These are phyloP conservation scores for Sutorius eximius DNA, from an alignment of 1,284 basidiomycete genomes.

Conservation along the genomic window DNA sequence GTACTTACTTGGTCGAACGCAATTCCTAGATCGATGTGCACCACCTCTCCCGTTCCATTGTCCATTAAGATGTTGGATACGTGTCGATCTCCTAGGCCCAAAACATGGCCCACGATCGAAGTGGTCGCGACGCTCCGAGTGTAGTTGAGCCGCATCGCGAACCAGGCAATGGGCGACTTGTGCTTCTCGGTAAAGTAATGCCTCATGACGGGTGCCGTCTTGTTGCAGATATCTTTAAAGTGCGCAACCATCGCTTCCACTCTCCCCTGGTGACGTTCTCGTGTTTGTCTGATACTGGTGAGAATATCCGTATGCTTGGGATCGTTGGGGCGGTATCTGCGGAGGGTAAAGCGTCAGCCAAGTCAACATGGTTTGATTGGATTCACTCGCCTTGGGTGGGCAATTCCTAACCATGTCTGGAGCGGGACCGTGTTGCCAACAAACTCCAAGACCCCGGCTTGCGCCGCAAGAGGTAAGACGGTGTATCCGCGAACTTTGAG, in stretches of 20 bases:
- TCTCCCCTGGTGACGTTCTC: slow-evolving; percentile 31
- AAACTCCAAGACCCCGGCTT: slow-evolving; percentile 90
- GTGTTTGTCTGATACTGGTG: slow-evolving; percentile 25
- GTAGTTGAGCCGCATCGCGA: slow-evolving; percentile 89
- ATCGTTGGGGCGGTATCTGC: slow-evolving; percentile 43
- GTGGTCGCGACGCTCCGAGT: slow-evolving; percentile 90
- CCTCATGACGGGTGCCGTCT: slow-evolving; percentile 87
- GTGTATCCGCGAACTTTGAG: slow-evolving; percentile 84
- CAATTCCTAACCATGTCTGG: slow-evolving; percentile 55
- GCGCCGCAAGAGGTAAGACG: slow-evolving; percentile 81
- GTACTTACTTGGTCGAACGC: slow-evolving; percentile 87
- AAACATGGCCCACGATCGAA: slow-evolving; percentile 91
- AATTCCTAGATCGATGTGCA: slow-evolving; percentile 96
- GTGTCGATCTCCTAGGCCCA: slow-evolving; percentile 94
- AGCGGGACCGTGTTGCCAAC: slow-evolving; percentile 81
- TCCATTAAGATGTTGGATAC: slow-evolving; percentile 92
- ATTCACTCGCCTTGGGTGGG: slow-evolving; percentile 57
- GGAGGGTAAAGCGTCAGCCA: slow-evolving; percentile 13
- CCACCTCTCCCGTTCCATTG: slow-evolving; percentile 78
- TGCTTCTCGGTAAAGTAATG: slow-evolving; percentile 92
- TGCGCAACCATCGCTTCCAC: slow-evolving; percentile 42
- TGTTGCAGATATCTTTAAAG: slow-evolving; percentile 55
- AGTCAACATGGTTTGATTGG: slow-evolving; percentile 19
- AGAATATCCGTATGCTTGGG: slow-evolving; percentile 26
- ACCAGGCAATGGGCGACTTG: slow-evolving; percentile 89